Conservation (phyloP, 208 protist species). For the Entamoeba dispar region DNA sequence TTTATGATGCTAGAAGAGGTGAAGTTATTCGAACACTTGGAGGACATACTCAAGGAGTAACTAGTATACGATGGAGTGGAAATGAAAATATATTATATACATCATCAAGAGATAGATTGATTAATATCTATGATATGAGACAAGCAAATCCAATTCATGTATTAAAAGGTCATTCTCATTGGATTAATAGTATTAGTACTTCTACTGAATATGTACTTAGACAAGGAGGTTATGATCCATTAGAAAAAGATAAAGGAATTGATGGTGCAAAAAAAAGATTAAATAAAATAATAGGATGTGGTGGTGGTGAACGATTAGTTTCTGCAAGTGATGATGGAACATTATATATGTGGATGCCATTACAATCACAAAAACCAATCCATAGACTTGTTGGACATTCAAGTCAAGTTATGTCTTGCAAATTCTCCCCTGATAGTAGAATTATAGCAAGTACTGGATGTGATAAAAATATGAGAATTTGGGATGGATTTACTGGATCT, state of each 20-base stretch:
- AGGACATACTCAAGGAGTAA: constrained; percentile 74
- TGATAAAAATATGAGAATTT: constrained; percentile 86
- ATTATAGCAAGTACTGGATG: constrained; percentile 80
- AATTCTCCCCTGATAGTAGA: constrained; percentile 80
- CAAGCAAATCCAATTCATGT: constrained; percentile 41
- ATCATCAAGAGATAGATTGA: constrained; percentile 72
- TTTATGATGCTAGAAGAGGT: constrained; percentile 47
- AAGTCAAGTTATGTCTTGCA: constrained; percentile 60
- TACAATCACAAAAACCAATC: constrained; percentile 50
- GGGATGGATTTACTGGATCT: constrained; percentile 28
- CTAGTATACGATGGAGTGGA: constrained; percentile 76
- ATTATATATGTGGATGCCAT: constrained; percentile 77
- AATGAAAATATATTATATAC: constrained; percentile 64
- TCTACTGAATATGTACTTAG: constrained; percentile 79
- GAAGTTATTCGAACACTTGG: constrained; percentile 50
- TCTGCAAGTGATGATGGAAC: constrained; percentile 85
- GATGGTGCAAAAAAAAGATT: neutral
- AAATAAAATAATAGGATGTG: neutral
- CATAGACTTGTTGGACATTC: constrained; percentile 46
- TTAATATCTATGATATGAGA: constrained; percentile 70
- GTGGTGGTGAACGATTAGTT: constrained; percentile 58
- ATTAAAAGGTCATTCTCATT: constrained; percentile 84
- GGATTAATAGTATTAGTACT: constrained; percentile 88
- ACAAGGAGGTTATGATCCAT: constrained; percentile 54
- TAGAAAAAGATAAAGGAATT: neutral